phyloP scores from a whole-genome alignment of 306 rosid genomes.

The Psophocarpus tetragonolobus region DNA sequence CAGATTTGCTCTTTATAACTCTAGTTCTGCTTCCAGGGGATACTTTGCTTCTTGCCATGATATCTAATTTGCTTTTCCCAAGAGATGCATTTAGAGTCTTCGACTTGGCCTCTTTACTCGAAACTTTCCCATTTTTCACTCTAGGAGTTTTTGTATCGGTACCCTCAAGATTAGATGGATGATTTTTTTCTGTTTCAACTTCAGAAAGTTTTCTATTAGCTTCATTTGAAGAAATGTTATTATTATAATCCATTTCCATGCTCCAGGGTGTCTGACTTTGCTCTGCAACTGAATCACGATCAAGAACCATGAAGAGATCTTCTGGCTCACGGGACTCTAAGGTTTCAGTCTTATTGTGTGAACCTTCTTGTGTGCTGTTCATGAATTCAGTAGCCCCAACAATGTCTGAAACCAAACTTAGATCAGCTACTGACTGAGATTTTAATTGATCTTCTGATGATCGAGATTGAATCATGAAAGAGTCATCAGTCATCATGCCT shows the following conservation, averaged over 20 bases:
- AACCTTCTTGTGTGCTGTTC: slow-evolving; percentile 44
- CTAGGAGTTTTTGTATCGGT: slow-evolving; percentile 44
- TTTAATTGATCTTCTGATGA: slow-evolving; percentile 53
- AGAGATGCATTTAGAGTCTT: slow-evolving; percentile 57
- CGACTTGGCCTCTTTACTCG: slow-evolving; percentile 62
- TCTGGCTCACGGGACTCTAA: slow-evolving; percentile 65
- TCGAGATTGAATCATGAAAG: slow-evolving; percentile 83
- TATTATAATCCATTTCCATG: slow-evolving; percentile 83
- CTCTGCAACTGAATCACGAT: slow-evolving; percentile 64
- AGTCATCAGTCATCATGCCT: slow-evolving; percentile 69
- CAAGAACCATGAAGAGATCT: slow-evolving; percentile 94
- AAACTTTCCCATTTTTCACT: slow-evolving; percentile 49
- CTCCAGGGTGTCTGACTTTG: slow-evolving; percentile 65
- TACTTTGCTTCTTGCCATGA: slow-evolving; percentile 56
- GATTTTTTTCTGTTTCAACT: slow-evolving; percentile 43
- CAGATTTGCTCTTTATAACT: slow-evolving; percentile 57
- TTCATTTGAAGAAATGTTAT: slow-evolving; percentile 42
- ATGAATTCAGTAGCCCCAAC: slow-evolving; percentile 56
- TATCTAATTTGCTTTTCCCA: slow-evolving; percentile 60
- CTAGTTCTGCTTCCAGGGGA: slow-evolving; percentile 59
- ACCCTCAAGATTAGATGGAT: slow-evolving; percentile 32
- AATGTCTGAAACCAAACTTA: slow-evolving; percentile 65
- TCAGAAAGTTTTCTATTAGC: slow-evolving; percentile 47
- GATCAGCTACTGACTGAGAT: slow-evolving; percentile 55
- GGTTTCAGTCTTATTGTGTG: slow-evolving; percentile 49